Evolutionary conservation across 2,329 filamentous ascomycete genomes (phyloP), one percentile per base, ranked within the genome.

Genomic region (Colletotrichum destructivum): DNA sequence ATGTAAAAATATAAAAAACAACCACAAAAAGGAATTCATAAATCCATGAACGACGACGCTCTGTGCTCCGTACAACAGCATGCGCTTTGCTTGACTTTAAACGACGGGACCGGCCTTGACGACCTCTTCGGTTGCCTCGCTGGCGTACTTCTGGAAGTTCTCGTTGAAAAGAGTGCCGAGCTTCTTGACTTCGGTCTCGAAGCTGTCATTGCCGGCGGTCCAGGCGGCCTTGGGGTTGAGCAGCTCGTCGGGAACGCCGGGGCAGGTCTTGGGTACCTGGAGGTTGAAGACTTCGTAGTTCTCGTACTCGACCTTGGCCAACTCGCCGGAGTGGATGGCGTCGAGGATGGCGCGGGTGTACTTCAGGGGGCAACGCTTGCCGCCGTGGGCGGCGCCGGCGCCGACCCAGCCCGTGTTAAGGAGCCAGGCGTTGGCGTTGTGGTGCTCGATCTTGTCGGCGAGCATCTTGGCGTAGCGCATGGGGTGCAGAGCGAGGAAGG

Each of bases 381-480:
- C 95, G 76, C 95, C 96, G 79, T 95, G 96, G 79, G 92, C 91
- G 80, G 93, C 94, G 80, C 94, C 94, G 79, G 95, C 95, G 81
- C 95, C 95, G 81, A 97, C 95, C 95, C 95, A 98, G 78, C 95
- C 95, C 79, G 95, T 98, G 92, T 98, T 98, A 84, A 99, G 92
- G 77, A 99, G 89, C 96, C 96, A 99, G 78, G 96, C 96, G 83
- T 98, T 97, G 85, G 95, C 93, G 80, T 95, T 94, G 92, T 99
- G 95, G 78, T 94, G 84, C 80, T 96, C 90, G 81, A 99, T 99
- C 93, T 98, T 98, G 83, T 98, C 94, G 47, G 96, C 96, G 74
- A 99, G 89, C 96, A 99, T 99, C 88, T 92, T 93, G 77, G 96
- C 96, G 86, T 99, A 99, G 84, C 94, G 93, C 96, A 99, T 99